Evolutionary conservation across 83 land plant species (phyloP).

Genomic region (Picea engelmannii): DNA sequence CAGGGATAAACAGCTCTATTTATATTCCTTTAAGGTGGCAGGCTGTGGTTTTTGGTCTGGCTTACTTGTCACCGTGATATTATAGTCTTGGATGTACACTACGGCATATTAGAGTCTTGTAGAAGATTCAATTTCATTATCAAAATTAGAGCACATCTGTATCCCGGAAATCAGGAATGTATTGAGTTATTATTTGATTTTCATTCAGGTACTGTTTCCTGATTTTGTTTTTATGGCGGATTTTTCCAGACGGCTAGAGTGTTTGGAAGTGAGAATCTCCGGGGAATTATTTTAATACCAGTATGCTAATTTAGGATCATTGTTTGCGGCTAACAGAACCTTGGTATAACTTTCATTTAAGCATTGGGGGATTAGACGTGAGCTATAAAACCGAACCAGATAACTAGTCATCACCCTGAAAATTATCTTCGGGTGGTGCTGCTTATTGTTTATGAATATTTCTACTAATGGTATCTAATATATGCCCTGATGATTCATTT

Average conservation of each 20-base stretch:
- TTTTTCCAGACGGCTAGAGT: background rate
- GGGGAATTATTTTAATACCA: too few species aligned
- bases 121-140: background rate
- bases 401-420: too few species aligned
- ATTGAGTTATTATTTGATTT: background rate
- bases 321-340: too few species aligned
- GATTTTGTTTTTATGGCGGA: background rate
- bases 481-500: too few species aligned
- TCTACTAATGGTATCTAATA: too few species aligned
- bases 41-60: background rate
- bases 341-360: too few species aligned
- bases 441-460: too few species aligned
- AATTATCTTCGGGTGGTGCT: too few species aligned
- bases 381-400: too few species aligned
- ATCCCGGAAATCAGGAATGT: background rate
- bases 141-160: background rate
- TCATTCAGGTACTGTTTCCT: background rate
- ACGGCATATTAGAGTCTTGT: background rate
- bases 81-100: background rate
- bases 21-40: background rate
- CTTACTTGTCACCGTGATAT: conserved; percentile 8
- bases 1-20: background rate
- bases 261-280: too few species aligned
- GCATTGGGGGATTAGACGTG: too few species aligned
- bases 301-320: too few species aligned